Evolutionary conservation across 2,329 filamentous ascomycete species (phyloP), one percentile per base, ranked within the genome.

Genomic region (Cryphonectria carpinicola): DNA sequence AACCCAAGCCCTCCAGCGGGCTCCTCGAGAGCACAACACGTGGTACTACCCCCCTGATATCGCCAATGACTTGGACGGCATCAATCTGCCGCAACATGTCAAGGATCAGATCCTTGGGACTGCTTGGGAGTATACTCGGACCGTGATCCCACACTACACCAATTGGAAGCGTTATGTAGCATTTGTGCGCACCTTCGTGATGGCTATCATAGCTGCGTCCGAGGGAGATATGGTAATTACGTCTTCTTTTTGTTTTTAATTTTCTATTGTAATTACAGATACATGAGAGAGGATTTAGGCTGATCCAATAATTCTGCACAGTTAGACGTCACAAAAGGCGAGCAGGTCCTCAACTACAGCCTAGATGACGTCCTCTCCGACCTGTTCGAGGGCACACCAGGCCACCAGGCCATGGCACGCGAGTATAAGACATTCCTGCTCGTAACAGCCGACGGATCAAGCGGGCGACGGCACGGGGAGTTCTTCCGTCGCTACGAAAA

Each of bases 401-500:
- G 46, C 14, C 72, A 73, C 60, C 65, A 62, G 3, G 65, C 37
- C 7, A 76, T 76, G 74, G 63, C 49, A 5, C 72, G 72, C 7
- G 76, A 78, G 65, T 76, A 72, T 66, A 70, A 71, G n/a, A 49
- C 74, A 1, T 76, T 76, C 70, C 70, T 77, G 28, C 67, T 76
- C 25, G 65, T 74, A 10, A 71, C 76, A 1, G 66, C 68, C 28
- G 73, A 75, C n/a, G 76, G 77, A 67, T 49, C 72, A 4, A 73
- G 73, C 68, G 41, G 66, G 22, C 60, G 67, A 0, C 65, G 68
- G 6, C 25, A 71, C 56, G 68, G 67, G 1, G 72, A 76, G 58
- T 71, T 79, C 11, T 80, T 80, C 73, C 73, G 71, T 1, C 75
- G 76, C 43, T 80, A 80, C 66, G 74, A 76, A 19, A 72, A 75